These are phyloP conservation scores for Yarrowia galli DNA, from an alignment of 1,139 yeast species.

Conservation along the genomic window DNA sequence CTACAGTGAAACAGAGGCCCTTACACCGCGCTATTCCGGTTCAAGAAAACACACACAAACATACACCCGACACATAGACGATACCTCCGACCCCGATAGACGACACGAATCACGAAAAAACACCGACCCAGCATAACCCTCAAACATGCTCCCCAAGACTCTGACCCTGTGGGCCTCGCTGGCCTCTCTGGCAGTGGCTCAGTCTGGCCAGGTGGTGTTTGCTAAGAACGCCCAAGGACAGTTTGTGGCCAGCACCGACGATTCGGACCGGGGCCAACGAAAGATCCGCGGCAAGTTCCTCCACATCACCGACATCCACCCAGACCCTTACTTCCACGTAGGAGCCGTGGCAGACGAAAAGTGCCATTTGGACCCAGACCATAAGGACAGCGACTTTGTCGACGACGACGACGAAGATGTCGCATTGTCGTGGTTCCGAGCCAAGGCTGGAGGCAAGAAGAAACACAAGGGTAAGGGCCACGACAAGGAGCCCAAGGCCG, in stretches of 20 bases:
- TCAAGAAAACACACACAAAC: not conserved
- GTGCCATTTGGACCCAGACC: constrained; percentile 64
- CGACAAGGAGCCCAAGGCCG: constrained; percentile 38
- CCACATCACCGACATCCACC: constrained; percentile 88
- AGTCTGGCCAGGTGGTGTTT: constrained; percentile 22
- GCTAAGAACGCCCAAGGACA: constrained; percentile 28
- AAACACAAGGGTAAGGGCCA: constrained; percentile 30
- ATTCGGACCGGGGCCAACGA: constrained; percentile 8
- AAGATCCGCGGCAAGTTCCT: constrained; percentile 67
- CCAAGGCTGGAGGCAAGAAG: constrained; percentile 39
- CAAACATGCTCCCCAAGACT: constrained; percentile 17
- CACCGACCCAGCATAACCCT: not conserved
- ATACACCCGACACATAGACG: not conserved
- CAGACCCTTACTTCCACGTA: constrained; percentile 70
- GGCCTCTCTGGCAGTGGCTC: constrained; percentile 19
- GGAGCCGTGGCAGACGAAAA: constrained; percentile 59
- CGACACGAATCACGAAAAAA: not conserved
- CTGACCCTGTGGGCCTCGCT: constrained; percentile 27
- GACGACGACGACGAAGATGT: not conserved
- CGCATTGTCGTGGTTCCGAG: constrained; percentile 39
- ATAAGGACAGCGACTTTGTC: constrained; percentile 29
- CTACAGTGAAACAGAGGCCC: not conserved
- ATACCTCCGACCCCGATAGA: not conserved
- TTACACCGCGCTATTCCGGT: not conserved
- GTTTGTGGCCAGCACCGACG: constrained; percentile 22